Conservation (phyloP, 2,329 filamentous ascomycete species). For the Monilinia vaccinii-corymbosi region DNA sequence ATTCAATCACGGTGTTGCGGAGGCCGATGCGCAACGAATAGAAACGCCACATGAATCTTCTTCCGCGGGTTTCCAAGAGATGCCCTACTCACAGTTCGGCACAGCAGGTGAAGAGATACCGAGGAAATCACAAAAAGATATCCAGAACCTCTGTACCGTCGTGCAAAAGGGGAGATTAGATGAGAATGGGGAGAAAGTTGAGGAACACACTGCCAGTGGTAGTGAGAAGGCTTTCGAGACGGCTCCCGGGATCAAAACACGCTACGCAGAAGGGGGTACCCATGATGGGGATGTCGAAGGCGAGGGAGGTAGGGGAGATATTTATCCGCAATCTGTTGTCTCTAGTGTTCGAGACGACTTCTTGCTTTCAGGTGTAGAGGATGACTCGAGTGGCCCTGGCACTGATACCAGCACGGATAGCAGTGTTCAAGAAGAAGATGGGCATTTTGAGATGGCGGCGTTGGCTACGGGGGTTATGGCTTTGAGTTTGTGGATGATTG, state of each 20-base stretch:
- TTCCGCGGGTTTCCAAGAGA: rapidly evolving
- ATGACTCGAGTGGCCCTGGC: not conserved
- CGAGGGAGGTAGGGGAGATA: too few species aligned
- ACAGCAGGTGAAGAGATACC: not conserved
- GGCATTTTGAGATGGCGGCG: not conserved
- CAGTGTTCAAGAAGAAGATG: too few species aligned
- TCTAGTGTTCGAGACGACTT: too few species aligned
- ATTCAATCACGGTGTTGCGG: not conserved
- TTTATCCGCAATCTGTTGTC: too few species aligned
- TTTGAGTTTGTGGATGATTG: not conserved
- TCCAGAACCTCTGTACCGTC: not conserved
- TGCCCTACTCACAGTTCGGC: rapidly evolving
- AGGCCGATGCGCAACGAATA: rapidly evolving
- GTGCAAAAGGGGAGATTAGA: too few species aligned
- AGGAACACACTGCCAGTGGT: not conserved
- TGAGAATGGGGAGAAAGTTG: not conserved
- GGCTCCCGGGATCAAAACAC: too few species aligned
- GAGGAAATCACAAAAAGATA: not conserved
- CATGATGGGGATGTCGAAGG: too few species aligned
- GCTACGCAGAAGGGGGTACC: too few species aligned
- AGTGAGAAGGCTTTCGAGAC: not conserved
- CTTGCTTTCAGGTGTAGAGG: too few species aligned
- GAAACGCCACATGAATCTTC: not conserved
- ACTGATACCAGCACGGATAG: not conserved
- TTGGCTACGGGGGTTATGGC: not conserved